A percentile compares a stretch with the other conserved stretches of the same genome.
These are phyloP conservation scores for Ophiostoma ulmi DNA, from an alignment of 2,329 filamentous ascomycete genomes.

Conservation along the genomic window DNA sequence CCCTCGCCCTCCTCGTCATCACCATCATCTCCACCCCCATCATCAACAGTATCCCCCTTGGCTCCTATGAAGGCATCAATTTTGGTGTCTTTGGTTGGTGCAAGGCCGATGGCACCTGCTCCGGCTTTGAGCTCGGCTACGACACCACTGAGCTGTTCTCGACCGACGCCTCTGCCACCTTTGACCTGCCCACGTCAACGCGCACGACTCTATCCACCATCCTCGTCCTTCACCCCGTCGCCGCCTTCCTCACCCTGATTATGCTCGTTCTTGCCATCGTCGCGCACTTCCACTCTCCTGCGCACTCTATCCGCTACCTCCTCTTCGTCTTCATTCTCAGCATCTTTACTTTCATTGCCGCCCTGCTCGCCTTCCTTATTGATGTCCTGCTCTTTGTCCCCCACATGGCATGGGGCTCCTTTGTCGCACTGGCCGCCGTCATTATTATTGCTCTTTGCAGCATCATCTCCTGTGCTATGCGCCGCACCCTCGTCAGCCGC, in stretches of 20 bases:
- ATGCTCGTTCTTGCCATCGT: slow-evolving; percentile 74
- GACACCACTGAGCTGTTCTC: slow-evolving; percentile 46
- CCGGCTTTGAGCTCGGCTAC: slow-evolving; percentile 75
- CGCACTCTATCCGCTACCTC: slow-evolving; percentile 85
- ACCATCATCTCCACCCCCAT: slow-evolving; percentile 89
- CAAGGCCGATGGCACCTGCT: slow-evolving; percentile 57
- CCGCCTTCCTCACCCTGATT: slow-evolving; percentile 76
- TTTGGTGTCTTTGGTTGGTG: slow-evolving; percentile 96
- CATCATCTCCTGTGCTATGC: slow-evolving; percentile 90
- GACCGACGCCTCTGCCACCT: slow-evolving; percentile 37
- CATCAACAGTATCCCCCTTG: slow-evolving; percentile 77
- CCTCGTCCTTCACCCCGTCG: slow-evolving; percentile 87
- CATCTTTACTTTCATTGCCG: slow-evolving; percentile 76
- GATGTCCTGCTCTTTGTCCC: slow-evolving; percentile 93
- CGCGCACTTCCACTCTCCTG: slow-evolving; percentile 80
- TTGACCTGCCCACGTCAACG: slow-evolving; percentile 52
- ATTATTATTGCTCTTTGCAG: slow-evolving; percentile 76
- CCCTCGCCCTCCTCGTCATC: slow-evolving; percentile 79
- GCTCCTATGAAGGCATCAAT: slow-evolving; percentile 66
- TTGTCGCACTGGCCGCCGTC: slow-evolving; percentile 83
- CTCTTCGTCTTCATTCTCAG: slow-evolving; percentile 80
- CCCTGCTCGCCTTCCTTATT: slow-evolving; percentile 77
- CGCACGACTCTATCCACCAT: slow-evolving; percentile 72
- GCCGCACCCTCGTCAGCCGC: slow-evolving; percentile 80
- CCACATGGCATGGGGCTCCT: slow-evolving; percentile 89